phyloP scores from a whole-genome alignment of 176 grass and related monocot species.

The Poa annua region DNA sequence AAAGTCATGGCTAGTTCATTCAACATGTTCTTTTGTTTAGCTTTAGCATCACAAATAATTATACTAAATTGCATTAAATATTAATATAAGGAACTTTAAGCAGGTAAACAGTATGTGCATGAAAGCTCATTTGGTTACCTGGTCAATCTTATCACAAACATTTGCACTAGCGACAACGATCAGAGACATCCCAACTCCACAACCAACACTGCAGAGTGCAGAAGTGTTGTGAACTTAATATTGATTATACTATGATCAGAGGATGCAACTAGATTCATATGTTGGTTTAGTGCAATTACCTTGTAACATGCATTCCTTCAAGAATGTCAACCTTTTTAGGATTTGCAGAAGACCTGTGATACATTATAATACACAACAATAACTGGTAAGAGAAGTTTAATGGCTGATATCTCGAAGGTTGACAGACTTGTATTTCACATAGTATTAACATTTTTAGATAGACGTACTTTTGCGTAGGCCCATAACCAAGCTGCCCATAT shows the following conservation, averaged over 20 bases:
- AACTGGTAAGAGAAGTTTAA: background rate
- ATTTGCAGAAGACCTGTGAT: conserved; percentile 86
- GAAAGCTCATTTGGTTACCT: conserved; percentile 53
- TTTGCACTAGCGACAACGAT: conserved; percentile 82
- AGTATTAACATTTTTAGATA: conserved; percentile 26
- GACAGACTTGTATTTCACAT: conserved; percentile 14
- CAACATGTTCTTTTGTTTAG: background rate
- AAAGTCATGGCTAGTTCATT: background rate
- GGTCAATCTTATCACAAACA: conserved; percentile 66
- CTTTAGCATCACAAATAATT: conserved; percentile 22
- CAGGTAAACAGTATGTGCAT: conserved; percentile 20
- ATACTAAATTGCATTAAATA: conserved; percentile 1
- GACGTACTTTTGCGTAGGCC: conserved; percentile 83
- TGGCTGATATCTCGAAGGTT: background rate
- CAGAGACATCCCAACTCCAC: conserved; percentile 73
- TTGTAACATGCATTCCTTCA: conserved; percentile 82
- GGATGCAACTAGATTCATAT: background rate
- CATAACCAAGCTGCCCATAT: conserved; percentile 90
- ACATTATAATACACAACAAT: conserved; percentile 30
- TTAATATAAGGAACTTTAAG: conserved; percentile 19
- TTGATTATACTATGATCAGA: conserved; percentile 7
- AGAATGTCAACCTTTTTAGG: conserved; percentile 96
- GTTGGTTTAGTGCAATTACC: conserved; percentile 52
- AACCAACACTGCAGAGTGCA: conserved; percentile 84
- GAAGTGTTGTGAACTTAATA: conserved; percentile 42